Evolutionary conservation across 2,329 filamentous ascomycete species (phyloP).

Genomic region (Colletotrichum graminicola): DNA sequence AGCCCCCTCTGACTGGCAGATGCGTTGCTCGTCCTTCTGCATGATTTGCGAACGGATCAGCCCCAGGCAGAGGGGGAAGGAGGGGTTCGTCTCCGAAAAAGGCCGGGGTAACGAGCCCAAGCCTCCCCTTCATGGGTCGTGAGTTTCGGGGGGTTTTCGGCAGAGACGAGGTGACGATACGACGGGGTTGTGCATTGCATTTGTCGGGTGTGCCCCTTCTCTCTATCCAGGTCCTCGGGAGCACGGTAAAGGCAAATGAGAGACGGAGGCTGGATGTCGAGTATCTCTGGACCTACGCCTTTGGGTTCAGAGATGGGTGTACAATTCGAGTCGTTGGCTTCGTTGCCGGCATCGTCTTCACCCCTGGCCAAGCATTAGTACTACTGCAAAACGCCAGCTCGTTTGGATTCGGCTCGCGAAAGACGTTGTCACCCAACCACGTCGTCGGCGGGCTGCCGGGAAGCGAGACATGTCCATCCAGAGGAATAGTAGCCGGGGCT

Average conservation of each 20-base stretch:
- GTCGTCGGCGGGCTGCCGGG: neutral
- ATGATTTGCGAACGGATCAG: constrained; percentile 5
- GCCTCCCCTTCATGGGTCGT: neutral
- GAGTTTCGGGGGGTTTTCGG: neutral
- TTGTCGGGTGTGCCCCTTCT: neutral
- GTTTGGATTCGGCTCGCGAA: neutral
- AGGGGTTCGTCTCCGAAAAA: neutral
- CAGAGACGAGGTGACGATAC: constrained; percentile 5
- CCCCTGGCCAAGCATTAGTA: neutral
- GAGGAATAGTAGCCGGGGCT: constrained; percentile 14
- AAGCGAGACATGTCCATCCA: neutral
- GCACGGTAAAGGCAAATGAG: neutral
- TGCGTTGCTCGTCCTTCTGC: neutral
- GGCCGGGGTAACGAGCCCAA: neutral
- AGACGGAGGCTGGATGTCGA: neutral
- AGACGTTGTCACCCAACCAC: neutral
- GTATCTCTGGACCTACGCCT: no score
- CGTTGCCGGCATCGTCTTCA: neutral
- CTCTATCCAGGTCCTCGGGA: constrained; percentile 12
- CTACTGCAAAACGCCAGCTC: neutral
- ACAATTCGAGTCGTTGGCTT: neutral
- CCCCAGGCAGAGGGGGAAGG: no score
- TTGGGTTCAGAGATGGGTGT: neutral
- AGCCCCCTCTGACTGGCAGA: neutral
- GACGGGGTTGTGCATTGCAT: constrained; percentile 7